A percentile compares a stretch with the other conserved stretches of the same genome.
These are phyloP conservation scores for Aspergillus sp. DNA, from an alignment of 2,329 filamentous ascomycete genomes.

Conservation along the genomic window DNA sequence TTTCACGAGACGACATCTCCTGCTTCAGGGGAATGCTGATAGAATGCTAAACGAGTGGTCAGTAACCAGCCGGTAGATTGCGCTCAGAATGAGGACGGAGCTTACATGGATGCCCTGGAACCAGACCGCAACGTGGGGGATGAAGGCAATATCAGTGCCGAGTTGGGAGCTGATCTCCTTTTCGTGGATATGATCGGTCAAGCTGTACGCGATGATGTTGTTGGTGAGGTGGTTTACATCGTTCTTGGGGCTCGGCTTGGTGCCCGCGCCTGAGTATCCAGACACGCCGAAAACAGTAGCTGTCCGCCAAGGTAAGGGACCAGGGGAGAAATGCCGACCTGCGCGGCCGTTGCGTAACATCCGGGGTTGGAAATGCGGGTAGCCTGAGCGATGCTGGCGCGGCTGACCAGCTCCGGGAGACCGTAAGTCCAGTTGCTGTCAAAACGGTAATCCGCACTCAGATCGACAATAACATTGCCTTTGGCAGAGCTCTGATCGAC, in stretches of 20 bases:
- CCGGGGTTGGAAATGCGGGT: constrained; percentile 86
- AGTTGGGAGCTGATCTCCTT: constrained; percentile 76
- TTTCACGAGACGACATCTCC: constrained; percentile 80
- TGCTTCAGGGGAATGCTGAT: constrained; percentile 82
- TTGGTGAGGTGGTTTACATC: constrained; percentile 71
- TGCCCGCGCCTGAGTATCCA: constrained; percentile 90
- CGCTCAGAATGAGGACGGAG: constrained; percentile 1
- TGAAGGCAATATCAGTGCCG: constrained; percentile 66
- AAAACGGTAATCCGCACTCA: constrained; percentile 96
- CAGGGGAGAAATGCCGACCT: constrained; percentile 78
- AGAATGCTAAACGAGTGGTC: constrained; percentile 52
- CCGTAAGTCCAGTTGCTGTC: constrained; percentile 79
- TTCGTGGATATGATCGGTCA: constrained; percentile 94
- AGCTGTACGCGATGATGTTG: constrained; percentile 83
- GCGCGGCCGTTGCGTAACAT: constrained; percentile 88
- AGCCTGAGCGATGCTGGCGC: constrained; percentile 65
- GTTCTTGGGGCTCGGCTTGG: constrained; percentile 90
- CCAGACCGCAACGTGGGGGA: constrained; percentile 92
- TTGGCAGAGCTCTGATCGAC: constrained; percentile 60
- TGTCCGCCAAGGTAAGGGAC: constrained; percentile 67
- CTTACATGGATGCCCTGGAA: constrained; percentile 80
- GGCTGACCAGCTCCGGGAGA: constrained; percentile 73
- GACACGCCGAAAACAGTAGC: constrained; percentile 80
- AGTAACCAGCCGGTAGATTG: neutral
- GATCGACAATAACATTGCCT: constrained; percentile 74